These are phyloP conservation scores for Babjeviella inositovora DNA, from an alignment of 805 yeast species.

Conservation along the genomic window DNA sequence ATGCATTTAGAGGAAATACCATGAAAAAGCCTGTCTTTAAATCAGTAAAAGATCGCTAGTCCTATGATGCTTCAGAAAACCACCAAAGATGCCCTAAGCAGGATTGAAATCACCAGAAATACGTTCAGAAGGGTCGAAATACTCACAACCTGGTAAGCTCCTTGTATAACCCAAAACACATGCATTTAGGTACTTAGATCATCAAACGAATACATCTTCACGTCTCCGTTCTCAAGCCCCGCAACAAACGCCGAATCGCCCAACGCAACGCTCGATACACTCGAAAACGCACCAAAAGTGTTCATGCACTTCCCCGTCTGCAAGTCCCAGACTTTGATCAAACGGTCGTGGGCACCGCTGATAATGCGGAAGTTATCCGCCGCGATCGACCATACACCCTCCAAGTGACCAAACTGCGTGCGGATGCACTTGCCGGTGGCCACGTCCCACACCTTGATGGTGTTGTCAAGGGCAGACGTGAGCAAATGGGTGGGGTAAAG, in stretches of 20 bases:
- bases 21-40: too few relatives aligned
- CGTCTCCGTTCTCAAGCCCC: constrained; percentile 80
- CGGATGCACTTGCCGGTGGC: constrained; percentile 75
- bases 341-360: constrained; percentile 87
- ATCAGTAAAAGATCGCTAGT: too few relatives aligned
- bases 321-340: constrained; percentile 88
- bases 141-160: too few relatives aligned
- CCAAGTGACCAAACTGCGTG: constrained; percentile 95
- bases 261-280: constrained; percentile 57
- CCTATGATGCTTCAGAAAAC: too few relatives aligned
- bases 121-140: too few relatives aligned
- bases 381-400: constrained; percentile 95
- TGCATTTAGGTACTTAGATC: too few relatives aligned
- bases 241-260: constrained; percentile 85
- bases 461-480: constrained; percentile 82
- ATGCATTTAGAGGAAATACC: too few relatives aligned
- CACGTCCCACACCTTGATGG: constrained; percentile 87
- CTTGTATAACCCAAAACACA: too few relatives aligned
- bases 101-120: too few relatives aligned
- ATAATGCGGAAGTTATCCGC: constrained; percentile 92
- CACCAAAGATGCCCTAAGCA: too few relatives aligned
- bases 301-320: constrained; percentile 91
- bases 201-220: constrained; percentile 74
- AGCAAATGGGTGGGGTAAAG: constrained; percentile 68
- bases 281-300: constrained; percentile 63